Evolutionary conservation across 2,329 filamentous ascomycete species (phyloP).

Genomic region (Podosphaera xanthii): DNA sequence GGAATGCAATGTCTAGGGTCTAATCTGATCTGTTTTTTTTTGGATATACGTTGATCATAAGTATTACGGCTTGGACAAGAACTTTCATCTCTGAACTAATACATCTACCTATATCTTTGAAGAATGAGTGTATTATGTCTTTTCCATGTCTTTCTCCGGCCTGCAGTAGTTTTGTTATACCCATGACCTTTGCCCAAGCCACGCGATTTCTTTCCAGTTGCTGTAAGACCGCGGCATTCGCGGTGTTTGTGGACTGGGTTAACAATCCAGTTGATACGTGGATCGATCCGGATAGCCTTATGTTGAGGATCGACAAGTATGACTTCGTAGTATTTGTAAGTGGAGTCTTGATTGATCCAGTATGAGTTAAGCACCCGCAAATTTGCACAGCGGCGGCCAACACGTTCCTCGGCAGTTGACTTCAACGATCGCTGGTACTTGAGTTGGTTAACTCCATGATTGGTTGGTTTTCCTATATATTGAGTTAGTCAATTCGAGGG

Average conservation of each 20-base stretch:
- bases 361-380: constrained; percentile 99
- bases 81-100: constrained; percentile 4
- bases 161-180: constrained; percentile 95
- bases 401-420: constrained; percentile 97
- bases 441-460: constrained; percentile 99
- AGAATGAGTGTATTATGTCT: constrained; percentile 97
- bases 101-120: constrained; percentile 77
- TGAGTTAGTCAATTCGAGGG: neutral
- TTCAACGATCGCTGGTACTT: constrained; percentile 99
- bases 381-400: constrained; percentile 96
- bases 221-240: constrained; percentile 88
- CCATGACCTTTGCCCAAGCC: constrained; percentile 98
- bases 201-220: constrained; percentile 98
- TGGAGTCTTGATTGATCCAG: constrained; percentile 99
- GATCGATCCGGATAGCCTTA: constrained; percentile 98
- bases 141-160: constrained; percentile 99
- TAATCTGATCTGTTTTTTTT: no score
- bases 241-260: constrained; percentile 99
- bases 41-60: no score
- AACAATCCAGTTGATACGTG: constrained; percentile 99
- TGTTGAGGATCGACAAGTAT: constrained; percentile 99
- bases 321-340: constrained; percentile 99
- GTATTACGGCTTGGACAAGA: no score
- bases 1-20: no score
- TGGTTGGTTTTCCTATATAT: constrained; percentile 86